Base-by-base conservation (phyloP, 257 asterid genomes). In the Knoxia roxburghii region DNA sequence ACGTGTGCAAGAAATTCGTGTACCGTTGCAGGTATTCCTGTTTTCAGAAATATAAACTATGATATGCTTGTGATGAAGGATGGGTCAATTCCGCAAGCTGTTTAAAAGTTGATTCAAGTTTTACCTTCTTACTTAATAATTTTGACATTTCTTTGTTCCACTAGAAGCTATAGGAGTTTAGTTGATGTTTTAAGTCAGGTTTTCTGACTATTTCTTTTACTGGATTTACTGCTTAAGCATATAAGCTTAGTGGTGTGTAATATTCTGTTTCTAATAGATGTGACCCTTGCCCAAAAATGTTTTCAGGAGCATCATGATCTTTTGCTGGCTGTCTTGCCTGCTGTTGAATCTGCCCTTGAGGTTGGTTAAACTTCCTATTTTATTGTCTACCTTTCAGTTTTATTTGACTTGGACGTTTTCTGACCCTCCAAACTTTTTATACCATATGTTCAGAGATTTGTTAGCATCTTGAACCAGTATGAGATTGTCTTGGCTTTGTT, bases 1-100 rank as follows among this genome's bases (percentile, higher is more conserved):
- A 5, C 97, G 97, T 4, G 90, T 90, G 85, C 99, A 90, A 83
- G 99, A 94, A 82, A 88, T 90, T 72, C 97, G 96, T 65, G 87
- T 90, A 73, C 95, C 97, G 27, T 82, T 94, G 85, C 99, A 94
- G 99, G 99, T 93, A 81, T 68, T 76, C 27, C 63, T 57, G 32
- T 60, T 56, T 43, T 69, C 17, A 20, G 23, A 35, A 50, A 45
- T 33, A 1, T 29, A 18, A 29, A 37, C 46, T 18, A 9, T 9
- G 24, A 27, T 45, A 33, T 37, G 40, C 48, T 40, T 17, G 6
- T 61, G 46, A 2, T 27, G 58, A 32, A n/a, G 50, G 57, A 46
- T 30, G 32, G 5, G 56, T 26, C 10, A 45, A 35, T 61, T 23
- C 9, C 13, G 68, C 48, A 33, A 45, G 40, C 60, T 46, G 53